Evolutionary conservation across 805 yeast species (phyloP).

Genomic region (Wickerhamiella galacta): DNA sequence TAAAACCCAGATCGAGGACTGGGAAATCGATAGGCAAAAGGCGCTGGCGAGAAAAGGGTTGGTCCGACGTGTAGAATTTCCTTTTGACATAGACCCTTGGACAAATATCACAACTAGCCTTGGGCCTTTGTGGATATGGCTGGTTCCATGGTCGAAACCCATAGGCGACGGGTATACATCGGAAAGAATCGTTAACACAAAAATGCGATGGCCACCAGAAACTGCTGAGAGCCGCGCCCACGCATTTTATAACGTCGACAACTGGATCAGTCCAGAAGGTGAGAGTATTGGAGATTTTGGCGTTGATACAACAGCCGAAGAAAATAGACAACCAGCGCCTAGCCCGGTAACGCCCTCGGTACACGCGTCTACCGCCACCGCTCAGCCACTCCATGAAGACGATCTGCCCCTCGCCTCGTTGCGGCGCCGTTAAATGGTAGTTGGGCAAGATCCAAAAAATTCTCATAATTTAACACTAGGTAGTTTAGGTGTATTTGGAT

Average conservation of each 20-base stretch:
- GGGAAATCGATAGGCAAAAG: constrained; percentile 80
- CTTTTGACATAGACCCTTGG: constrained; percentile 58
- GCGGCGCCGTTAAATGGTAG: too few species aligned
- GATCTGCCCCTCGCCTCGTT: too few species aligned
- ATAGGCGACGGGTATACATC: constrained; percentile 42
- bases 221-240: constrained; percentile 13
- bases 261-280: constrained; percentile 71
- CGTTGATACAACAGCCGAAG: constrained; percentile 63
- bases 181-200: constrained; percentile 34
- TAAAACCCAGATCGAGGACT: constrained; percentile 74
- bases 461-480: constrained; percentile 9
- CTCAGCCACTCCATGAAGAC: too few species aligned
- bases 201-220: constrained; percentile 87
- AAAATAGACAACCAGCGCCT: too few species aligned
- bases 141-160: constrained; percentile 56
- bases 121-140: constrained; percentile 50
- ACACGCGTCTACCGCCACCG: too few species aligned
- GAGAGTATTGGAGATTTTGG: constrained; percentile 75
- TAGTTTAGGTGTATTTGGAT: constrained; percentile 9
- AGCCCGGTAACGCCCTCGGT: too few species aligned
- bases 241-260: constrained; percentile 24
- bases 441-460: too few species aligned
- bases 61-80: constrained; percentile 35
- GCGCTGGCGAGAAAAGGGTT: constrained; percentile 33
- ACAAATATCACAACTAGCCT: constrained; percentile 35